phyloP scores from a whole-genome alignment of 169 alveolate genomes.

The Cystoisospora suis region DNA sequence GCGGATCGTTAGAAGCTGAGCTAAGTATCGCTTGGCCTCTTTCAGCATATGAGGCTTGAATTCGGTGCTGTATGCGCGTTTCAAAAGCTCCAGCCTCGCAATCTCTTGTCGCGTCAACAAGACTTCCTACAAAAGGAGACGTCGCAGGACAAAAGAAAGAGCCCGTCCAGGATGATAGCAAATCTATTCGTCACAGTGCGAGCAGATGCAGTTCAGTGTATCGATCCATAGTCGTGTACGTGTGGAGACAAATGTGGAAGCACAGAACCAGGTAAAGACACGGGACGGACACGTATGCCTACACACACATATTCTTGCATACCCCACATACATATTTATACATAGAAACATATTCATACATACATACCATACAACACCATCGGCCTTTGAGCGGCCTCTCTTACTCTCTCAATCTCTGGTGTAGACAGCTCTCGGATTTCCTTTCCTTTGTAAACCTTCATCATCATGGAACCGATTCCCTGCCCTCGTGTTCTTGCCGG shows the following conservation, averaged over 20 bases:
- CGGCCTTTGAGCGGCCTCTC: background rate
- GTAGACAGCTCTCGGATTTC: constrained; percentile 35
- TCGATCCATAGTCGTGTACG: background rate
- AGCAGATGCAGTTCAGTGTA: background rate
- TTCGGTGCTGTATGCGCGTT: constrained; percentile 30
- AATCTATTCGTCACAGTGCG: background rate
- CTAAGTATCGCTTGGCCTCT: constrained; percentile 13
- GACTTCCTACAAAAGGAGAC: background rate
- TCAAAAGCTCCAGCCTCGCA: constrained; percentile 27
- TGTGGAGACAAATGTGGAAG: no score
- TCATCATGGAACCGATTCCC: background rate
- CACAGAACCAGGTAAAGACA: no score
- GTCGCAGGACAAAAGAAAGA: no score
- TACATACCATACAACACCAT: background rate
- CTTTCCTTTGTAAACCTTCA: constrained; percentile 10
- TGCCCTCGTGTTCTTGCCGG: background rate
- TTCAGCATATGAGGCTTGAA: constrained; percentile 14
- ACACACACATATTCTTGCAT: background rate
- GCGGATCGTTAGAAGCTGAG: constrained; percentile 33
- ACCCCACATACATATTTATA: background rate
- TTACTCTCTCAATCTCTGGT: constrained; percentile 20
- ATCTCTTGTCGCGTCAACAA: constrained; percentile 35
- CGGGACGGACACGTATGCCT: no score
- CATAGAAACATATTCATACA: background rate
- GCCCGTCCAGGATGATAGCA: background rate